These are phyloP conservation scores for Tardiomyces blankii DNA, from an alignment of 1,139 yeast genomes.

Conservation along the genomic window DNA sequence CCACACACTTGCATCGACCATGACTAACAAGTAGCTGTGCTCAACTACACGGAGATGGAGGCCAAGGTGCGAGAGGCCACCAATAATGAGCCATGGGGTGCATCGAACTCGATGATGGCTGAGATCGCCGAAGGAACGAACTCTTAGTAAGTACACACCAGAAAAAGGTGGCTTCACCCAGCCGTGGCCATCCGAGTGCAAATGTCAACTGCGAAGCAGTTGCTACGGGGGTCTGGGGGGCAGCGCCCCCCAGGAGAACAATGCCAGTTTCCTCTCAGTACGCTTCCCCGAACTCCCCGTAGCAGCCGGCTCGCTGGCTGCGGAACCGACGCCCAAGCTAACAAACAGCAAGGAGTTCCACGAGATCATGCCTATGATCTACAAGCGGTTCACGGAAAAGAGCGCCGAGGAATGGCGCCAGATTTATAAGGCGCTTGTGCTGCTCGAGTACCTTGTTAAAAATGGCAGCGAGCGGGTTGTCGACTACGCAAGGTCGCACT, in stretches of 20 bases:
- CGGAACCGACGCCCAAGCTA: too few relatives aligned
- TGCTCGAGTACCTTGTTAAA: conserved; percentile 80
- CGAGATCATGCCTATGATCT: conserved; percentile 37
- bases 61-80: conserved; percentile 96
- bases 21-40: conserved; percentile 32
- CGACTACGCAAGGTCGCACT: conserved; percentile 83
- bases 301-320: too few relatives aligned
- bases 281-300: too few relatives aligned
- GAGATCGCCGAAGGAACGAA: conserved; percentile 93
- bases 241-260: too few relatives aligned
- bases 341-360: conserved; percentile 27
- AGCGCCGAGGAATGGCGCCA: conserved; percentile 98
- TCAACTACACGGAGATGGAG: conserved; percentile 92
- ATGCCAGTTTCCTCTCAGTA: too few relatives aligned
- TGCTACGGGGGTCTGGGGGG: too few relatives aligned
- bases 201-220: too few relatives aligned
- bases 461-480: conserved; percentile 93
- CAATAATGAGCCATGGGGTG: conserved; percentile 99
- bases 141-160: conserved; percentile 5
- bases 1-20: not conserved
- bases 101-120: conserved; percentile 79
- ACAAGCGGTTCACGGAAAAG: conserved; percentile 77
- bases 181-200: too few relatives aligned
- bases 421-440: conserved; percentile 84
- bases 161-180: too few relatives aligned